Evolutionary conservation across 2,329 filamentous ascomycete species (phyloP).

Genomic region (Fusarium falciforme): DNA sequence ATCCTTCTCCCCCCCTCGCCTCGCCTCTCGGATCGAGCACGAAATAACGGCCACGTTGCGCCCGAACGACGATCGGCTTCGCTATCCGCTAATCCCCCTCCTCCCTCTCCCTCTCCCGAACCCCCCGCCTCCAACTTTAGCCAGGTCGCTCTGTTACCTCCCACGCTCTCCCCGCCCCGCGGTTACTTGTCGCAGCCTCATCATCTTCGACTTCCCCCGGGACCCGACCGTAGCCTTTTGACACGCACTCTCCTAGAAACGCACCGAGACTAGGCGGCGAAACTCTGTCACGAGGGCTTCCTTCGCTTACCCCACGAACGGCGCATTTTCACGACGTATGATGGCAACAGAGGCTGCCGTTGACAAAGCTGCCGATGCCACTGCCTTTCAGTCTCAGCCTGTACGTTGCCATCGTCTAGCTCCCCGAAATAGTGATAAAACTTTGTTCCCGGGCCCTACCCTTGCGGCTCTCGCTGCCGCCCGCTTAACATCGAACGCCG

Average conservation of each 20-base stretch:
- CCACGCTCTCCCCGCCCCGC: conserved; percentile 33
- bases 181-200: conserved; percentile 34
- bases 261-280: conserved; percentile 35
- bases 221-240: conserved; percentile 25
- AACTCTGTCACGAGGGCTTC: conserved; percentile 42
- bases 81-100: conserved; percentile 13
- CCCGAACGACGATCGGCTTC: conserved; percentile 23
- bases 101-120: neutral
- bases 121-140: conserved; percentile 10
- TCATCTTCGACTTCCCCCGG: conserved; percentile 15
- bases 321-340: conserved; percentile 65
- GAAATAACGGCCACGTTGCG: conserved; percentile 4
- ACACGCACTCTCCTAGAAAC: conserved; percentile 27
- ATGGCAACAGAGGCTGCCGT: conserved; percentile 72
- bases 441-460: neutral
- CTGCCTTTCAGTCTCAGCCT: conserved; percentile 59
- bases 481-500: neutral
- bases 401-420: conserved; percentile 50
- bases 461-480: neutral
- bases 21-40: conserved; percentile 24
- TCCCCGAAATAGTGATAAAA: neutral
- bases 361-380: conserved; percentile 65
- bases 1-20: conserved; percentile 15
- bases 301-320: conserved; percentile 45
- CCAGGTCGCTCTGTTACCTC: conserved; percentile 10